Conservation (phyloP, 176 grass and related monocot genomes). For the Secale cereale region DNA sequence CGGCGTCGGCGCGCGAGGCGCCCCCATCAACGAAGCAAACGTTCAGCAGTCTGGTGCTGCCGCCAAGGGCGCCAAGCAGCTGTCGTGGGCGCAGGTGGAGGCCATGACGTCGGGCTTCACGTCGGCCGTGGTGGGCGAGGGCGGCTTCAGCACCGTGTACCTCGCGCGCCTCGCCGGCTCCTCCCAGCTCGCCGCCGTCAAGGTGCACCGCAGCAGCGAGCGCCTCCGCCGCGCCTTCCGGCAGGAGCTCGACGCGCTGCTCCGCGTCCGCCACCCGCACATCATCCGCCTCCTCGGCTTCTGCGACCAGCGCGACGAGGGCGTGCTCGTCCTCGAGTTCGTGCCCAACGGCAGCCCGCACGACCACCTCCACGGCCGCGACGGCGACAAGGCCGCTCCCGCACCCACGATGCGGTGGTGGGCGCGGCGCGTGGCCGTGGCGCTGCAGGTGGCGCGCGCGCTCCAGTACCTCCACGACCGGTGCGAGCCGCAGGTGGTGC, state of each 20-base stretch:
- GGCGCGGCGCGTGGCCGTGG: constrained; percentile 47
- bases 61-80: constrained; percentile 23
- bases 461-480: constrained; percentile 78
- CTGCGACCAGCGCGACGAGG: constrained; percentile 63
- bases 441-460: constrained; percentile 56
- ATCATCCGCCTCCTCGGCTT: constrained; percentile 82
- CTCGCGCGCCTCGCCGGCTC: constrained; percentile 51
- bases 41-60: background rate
- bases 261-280: constrained; percentile 68
- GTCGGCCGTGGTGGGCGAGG: constrained; percentile 65
- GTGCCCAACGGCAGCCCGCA: constrained; percentile 55
- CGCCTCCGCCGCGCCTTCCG: constrained; percentile 73
- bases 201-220: constrained; percentile 86
- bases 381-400: background rate
- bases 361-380: constrained; percentile 32
- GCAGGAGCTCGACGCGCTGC: constrained; percentile 80
- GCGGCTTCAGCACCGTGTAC: constrained; percentile 92
- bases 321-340: constrained; percentile 55
- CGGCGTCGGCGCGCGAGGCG: too few species aligned
- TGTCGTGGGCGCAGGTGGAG: constrained; percentile 82
- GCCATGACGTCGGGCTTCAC: constrained; percentile 65
- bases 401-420: constrained; percentile 29
- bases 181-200: constrained; percentile 59
- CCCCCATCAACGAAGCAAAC: background rate
- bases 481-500: constrained; percentile 38